Evolutionary conservation across 768 basidiomycete species (phyloP), one percentile per base, ranked within the genome.

Genomic region (Lactifluus piperatus): DNA sequence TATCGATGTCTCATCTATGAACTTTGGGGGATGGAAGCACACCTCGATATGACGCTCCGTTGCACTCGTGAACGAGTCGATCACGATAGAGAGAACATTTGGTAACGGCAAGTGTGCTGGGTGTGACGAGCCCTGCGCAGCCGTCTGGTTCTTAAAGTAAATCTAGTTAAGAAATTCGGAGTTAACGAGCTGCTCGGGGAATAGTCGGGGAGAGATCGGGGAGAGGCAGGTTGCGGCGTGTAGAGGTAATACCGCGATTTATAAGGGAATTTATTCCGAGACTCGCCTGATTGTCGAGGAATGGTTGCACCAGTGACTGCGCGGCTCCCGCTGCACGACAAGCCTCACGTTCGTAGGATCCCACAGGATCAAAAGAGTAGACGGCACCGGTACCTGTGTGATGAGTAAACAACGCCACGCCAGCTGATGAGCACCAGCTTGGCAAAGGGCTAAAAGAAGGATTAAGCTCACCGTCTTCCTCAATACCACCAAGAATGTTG

Each of bases 341-440:
- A 32, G 90, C 83, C 75, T 97, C 94, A 60, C 97, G 88, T 74
- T 98, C 94, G 72, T 99, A 99, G 49, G 91, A 94, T 27, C 97
- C 97, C 32, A 98, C 93, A 39, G 97, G 97, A 74, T 99, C 97
- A 72, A 97, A 99, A n/a, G 95, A 97, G 79, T 99, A 99, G 30
- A 99, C 94, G 10, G 95, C 92, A 53, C 97, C 97, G 37, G 91
- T 83, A 11, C 94, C 93, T 95, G 70, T 4, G 37, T 27, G 22
- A 37, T 27, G n/a, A 30, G 39, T 18, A 30, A 53, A 18, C 6
- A 9, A 39, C 11, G 37, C n/a, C n/a, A n/a, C n/a, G n/a, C n/a
- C 18, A 56, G 13, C 13, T 48, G 34, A 63, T 64, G 57, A 57
- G 59, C 44, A 39, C 54, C 51, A 18, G 18, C 34, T 30, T 49